Evolutionary conservation across 345 rosid species (phyloP).

Genomic region (Rhodamnia argentea): DNA sequence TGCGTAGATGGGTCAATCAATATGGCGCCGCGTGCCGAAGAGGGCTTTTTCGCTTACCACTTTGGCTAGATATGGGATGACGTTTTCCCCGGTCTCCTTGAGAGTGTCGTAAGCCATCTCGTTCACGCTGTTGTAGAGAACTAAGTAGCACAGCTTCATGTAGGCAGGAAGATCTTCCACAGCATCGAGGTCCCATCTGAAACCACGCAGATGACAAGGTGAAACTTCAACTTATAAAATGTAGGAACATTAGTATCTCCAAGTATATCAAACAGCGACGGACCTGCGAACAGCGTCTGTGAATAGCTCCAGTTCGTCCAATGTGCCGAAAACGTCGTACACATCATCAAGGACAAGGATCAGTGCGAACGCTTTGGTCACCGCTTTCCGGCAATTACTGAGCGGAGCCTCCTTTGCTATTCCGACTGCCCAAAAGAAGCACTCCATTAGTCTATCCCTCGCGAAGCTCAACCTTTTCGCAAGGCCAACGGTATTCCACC

Average conservation of each 20-base stretch:
- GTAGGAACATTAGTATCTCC: not conserved
- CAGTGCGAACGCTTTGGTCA: constrained; percentile 24
- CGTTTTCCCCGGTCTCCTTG: constrained; percentile 12
- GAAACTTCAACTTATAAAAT: not conserved
- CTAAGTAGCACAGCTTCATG: constrained; percentile 30
- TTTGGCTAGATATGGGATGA: constrained; percentile 15
- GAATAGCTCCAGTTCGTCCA: constrained; percentile 27
- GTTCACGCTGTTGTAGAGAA: constrained; percentile 27
- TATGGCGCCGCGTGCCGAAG: not conserved
- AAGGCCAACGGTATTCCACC: constrained; percentile 27
- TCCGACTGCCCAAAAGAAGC: constrained; percentile 36
- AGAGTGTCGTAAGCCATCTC: constrained; percentile 35
- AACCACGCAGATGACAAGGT: not conserved
- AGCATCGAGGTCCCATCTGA: constrained; percentile 34
- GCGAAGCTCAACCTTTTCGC: constrained; percentile 22
- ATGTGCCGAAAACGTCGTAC: constrained; percentile 29
- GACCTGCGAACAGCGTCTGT: constrained; percentile 27
- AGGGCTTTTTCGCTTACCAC: constrained; percentile 3
- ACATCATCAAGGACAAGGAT: constrained; percentile 31
- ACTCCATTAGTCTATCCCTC: constrained; percentile 38
- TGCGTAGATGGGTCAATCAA: not conserved
- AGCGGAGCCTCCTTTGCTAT: constrained; percentile 16
- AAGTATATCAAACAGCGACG: not conserved
- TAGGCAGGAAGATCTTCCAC: constrained; percentile 20
- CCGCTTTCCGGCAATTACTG: constrained; percentile 6